Percentiles rank a stretch among this genome's conserved stretches.
Evolutionary conservation across 1,284 basidiomycete species (phyloP).

Genomic region (Athelia sp.): DNA sequence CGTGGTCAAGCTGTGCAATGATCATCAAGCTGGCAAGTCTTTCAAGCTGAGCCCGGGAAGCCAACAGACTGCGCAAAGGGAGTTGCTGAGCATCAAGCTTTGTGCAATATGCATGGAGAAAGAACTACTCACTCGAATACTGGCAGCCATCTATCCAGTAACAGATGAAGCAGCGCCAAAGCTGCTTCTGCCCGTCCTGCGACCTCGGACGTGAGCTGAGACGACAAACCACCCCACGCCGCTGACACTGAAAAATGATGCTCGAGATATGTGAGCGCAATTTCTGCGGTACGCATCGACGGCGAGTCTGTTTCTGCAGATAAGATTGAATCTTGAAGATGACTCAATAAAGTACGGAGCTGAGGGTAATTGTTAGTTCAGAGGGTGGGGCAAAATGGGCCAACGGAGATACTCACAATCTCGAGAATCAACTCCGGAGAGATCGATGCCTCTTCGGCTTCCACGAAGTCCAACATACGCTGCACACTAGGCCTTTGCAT

Average conservation of each 20-base stretch:
- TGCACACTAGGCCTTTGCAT: conserved; percentile 13
- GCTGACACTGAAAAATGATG: not conserved
- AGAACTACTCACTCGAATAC: conserved; percentile 49
- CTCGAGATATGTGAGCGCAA: not conserved
- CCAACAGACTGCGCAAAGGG: conserved; percentile 39
- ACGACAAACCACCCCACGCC: conserved; percentile 17
- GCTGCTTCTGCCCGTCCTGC: conserved; percentile 19
- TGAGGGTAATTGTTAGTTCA: conserved; percentile 16
- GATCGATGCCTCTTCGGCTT: conserved; percentile 22
- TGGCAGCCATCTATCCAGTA: conserved; percentile 57
- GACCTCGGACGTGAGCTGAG: conserved; percentile 14
- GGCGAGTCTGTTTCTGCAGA: no score
- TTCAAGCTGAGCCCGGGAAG: conserved; percentile 39
- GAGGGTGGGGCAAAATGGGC: conserved; percentile 4
- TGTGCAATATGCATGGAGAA: conserved; percentile 2
- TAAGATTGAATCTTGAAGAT: no score
- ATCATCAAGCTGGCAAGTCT: conserved; percentile 36
- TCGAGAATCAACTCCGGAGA: conserved; percentile 51
- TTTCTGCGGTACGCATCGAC: not conserved
- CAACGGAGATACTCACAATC: conserved; percentile 39
- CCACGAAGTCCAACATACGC: conserved; percentile 23
- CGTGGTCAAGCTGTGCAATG: no score
- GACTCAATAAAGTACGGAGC: conserved; percentile 37
- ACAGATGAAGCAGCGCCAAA: conserved; percentile 45
- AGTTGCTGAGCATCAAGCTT: conserved; percentile 4